phyloP scores from a whole-genome alignment of 495 filamentous ascomycete species.

The Paragyromitra xinjiangensis region DNA sequence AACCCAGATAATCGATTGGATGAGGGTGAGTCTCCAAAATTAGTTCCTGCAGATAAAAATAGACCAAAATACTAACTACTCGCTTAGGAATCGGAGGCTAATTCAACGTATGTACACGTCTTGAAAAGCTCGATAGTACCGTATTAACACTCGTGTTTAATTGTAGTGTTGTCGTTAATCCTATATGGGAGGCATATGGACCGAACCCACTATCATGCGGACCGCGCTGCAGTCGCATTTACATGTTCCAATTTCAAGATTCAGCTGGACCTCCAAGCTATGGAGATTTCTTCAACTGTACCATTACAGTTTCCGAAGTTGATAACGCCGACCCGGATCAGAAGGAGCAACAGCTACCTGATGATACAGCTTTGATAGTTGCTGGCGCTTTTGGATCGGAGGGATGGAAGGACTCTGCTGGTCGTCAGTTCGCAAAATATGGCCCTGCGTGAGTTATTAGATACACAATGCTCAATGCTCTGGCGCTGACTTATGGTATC shows the following conservation, averaged over 20 bases:
- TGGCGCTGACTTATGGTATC: slow-evolving; percentile 1
- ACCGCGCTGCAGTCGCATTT: slow-evolving; percentile 44
- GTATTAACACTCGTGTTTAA: background rate
- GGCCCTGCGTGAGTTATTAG: slow-evolving; percentile 8
- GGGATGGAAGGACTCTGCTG: slow-evolving; percentile 41
- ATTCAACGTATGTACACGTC: slow-evolving; percentile 27
- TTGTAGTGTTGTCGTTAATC: slow-evolving; percentile 25
- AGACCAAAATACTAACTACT: background rate
- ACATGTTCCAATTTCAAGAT: slow-evolving; percentile 52
- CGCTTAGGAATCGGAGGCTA: slow-evolving; percentile 4
- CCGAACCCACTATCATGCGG: slow-evolving; percentile 26
- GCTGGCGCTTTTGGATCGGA: slow-evolving; percentile 52
- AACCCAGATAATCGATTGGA: slow-evolving; percentile 39
- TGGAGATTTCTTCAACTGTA: slow-evolving; percentile 53
- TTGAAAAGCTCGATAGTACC: background rate
- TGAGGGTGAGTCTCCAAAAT: slow-evolving; percentile 24
- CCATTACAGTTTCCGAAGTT: slow-evolving; percentile 38
- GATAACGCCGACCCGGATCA: slow-evolving; percentile 10
- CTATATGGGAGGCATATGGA: slow-evolving; percentile 17
- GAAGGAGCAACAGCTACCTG: slow-evolving; percentile 39
- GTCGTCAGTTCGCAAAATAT: slow-evolving; percentile 40
- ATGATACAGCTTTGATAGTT: slow-evolving; percentile 40
- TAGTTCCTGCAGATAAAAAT: background rate
- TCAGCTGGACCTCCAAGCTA: background rate
- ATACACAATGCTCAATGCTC: background rate